Evolutionary conservation across 164 flowering plant genomes (phyloP), one percentile per base, ranked within the genome.

Genomic region (Houttuynia cordata): DNA sequence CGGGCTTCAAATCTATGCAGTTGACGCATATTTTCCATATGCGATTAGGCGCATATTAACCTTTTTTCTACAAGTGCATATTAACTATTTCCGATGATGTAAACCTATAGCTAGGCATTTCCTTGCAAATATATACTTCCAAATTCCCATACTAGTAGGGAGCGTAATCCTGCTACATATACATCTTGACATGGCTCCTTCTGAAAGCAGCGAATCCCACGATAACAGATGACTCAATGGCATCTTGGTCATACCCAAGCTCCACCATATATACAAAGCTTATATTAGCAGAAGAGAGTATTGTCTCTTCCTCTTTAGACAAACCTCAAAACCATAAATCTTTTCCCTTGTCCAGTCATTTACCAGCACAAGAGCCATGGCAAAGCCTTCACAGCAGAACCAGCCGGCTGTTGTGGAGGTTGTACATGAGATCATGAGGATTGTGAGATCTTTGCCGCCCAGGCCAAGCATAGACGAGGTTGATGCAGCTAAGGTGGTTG

Each of bases 401-500:
- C 68, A 73, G 57, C 66, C 78, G 10, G 74, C 71, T 52, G 55
- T 69, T 60, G 54, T 65, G 15, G 77, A 70, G 58, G 57, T 80
- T 0, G 81, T 81, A 3, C 70, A 74, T 0, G 86, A 82, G 57
- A 84, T 86, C 68, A 86, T 63, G 80, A 70, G 66, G 57, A 72
- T 74, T 37, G 77, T 71, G 83, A 75, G 67, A 65, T 84, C 88
- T 7, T 74, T 83, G 21, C 88, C 90, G 24, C 77, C 78, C 3
- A 75, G 91, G 58, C 88, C 95, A 58, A 61, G 77, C 60, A 65
- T 85, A 12, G 91, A 85, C 6, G 87, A 83, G 58, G 76, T 83
- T 15, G 82, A 78, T 69, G 96, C 86, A 20, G 89, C 89, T 63
- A 59, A 25, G 58, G 67, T 73, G 1, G 71, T 84, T 6, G 57